These are phyloP conservation scores for Ehretia macrophylla DNA, from an alignment of 257 asterid genomes.

Conservation along the genomic window DNA sequence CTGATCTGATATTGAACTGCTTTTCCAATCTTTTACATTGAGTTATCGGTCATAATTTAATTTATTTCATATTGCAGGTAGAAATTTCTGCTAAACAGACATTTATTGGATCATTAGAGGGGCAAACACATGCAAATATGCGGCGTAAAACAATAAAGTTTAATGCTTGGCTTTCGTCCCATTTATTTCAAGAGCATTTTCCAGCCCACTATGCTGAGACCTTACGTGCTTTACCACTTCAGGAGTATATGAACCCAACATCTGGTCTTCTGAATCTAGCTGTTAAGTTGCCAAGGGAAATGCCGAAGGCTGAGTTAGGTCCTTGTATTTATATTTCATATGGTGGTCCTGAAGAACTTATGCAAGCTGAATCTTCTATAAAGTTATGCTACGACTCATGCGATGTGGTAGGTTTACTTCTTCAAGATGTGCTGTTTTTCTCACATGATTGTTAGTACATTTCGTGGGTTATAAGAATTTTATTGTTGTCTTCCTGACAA, in stretches of 20 bases:
- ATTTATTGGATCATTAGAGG: constrained; percentile 80
- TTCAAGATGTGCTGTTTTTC: constrained; percentile 11
- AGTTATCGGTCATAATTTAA: too few species aligned
- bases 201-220: constrained; percentile 73
- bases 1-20: too few species aligned
- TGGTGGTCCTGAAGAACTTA: constrained; percentile 72
- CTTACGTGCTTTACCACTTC: constrained; percentile 71
- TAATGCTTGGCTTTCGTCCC: constrained; percentile 82
- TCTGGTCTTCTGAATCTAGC: constrained; percentile 84
- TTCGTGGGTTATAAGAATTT: not conserved
- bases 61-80: constrained; percentile 50
- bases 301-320: constrained; percentile 62
- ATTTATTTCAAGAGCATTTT: constrained; percentile 69
- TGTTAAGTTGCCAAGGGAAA: constrained; percentile 62
- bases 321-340: constrained; percentile 74
- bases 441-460: not conserved
- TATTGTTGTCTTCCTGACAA: too few species aligned
- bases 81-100: constrained; percentile 62
- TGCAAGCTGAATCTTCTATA: constrained; percentile 59
- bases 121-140: constrained; percentile 58
- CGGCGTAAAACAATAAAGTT: constrained; percentile 55
- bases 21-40: too few species aligned
- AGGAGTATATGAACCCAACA: constrained; percentile 71
- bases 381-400: constrained; percentile 72
- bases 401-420: constrained; percentile 60